Evolutionary conservation across 257 asterid species (phyloP).

Genomic region (Solanum appendiculatum): DNA sequence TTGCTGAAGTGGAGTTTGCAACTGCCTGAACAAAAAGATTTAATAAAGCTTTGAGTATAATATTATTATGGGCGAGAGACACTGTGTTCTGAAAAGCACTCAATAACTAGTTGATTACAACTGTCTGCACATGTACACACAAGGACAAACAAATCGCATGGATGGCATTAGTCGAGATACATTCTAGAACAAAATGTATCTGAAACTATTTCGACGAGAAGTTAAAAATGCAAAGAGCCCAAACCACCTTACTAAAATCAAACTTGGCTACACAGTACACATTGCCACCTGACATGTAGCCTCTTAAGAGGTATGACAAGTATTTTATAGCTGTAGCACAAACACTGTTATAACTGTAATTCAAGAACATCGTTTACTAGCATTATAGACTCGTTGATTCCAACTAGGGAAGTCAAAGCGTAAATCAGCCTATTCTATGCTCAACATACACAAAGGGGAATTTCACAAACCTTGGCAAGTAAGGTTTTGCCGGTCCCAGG

Average conservation of each 20-base stretch:
- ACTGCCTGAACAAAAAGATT: conserved; percentile 55
- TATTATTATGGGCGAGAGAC: neutral
- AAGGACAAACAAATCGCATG: neutral
- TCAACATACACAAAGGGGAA: neutral
- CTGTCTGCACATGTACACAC: neutral
- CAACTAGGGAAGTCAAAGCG: neutral
- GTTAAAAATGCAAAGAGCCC: neutral
- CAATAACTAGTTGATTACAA: neutral
- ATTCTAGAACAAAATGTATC: neutral
- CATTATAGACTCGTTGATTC: neutral
- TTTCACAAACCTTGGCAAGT: conserved; percentile 75
- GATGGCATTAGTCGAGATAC: neutral
- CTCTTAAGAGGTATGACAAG: neutral
- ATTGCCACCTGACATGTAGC: neutral
- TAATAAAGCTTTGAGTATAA: neutral
- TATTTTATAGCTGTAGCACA: neutral
- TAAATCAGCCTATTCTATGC: neutral
- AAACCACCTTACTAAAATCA: neutral
- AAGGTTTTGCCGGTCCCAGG: conserved; percentile 98
- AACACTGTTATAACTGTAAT: neutral
- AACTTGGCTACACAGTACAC: neutral
- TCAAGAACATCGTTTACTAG: neutral
- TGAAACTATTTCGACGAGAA: neutral
- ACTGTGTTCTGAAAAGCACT: neutral
- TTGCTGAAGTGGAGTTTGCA: conserved; percentile 95